Evolutionary conservation across 352 stramenopile genomes (phyloP), one percentile per base, ranked within the genome.

Genomic region (Phytophthora europaea): DNA sequence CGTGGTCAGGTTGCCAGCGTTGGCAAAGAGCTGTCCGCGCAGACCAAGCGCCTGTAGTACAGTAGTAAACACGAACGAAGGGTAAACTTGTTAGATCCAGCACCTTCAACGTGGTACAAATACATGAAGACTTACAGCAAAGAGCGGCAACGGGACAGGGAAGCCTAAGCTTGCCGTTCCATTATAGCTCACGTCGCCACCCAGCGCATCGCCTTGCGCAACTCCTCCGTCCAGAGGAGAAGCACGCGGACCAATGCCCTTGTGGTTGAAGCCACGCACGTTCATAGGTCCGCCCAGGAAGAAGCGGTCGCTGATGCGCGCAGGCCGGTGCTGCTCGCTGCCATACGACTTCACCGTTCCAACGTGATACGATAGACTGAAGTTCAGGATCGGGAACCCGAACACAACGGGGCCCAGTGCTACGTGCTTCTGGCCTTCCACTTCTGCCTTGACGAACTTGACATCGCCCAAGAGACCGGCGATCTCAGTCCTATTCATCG

Each of bases 261-360:
- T 95, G 79, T 97, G 83, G 70, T 97, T 93, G 67, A 98, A 98
- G 18, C 94, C 94, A 47, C 94, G 90, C 54, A 98, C 81, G 36
- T 66, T 96, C 80, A 97, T 90, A 2, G 93, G 92, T 0, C 94
- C 94, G 8, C 94, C 94, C 28, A 98, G 68, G 80, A 97, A 97
- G 69, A 98, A 98, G 13, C 94, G 89, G 69, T 98, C 94, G 73
- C 91, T 97, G 55, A 98, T 93, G 22, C 89, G 87, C n/a, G 91
- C 89, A 15, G 89, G 88, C n/a, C 86, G 88, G 61, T 85, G 73
- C 58, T 91, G 76, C 54, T 94, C 87, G 51, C 56, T 72, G n/a
- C 87, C 85, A 62, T 93, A 95, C n/a, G 84, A 92, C 70, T 94
- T 94, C 54, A 94, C 78, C 15, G 81, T 89, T 33, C 89, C 89